These are phyloP conservation scores for Barnettozyma salicaria DNA, from an alignment of 805 yeast species.

Conservation along the genomic window DNA sequence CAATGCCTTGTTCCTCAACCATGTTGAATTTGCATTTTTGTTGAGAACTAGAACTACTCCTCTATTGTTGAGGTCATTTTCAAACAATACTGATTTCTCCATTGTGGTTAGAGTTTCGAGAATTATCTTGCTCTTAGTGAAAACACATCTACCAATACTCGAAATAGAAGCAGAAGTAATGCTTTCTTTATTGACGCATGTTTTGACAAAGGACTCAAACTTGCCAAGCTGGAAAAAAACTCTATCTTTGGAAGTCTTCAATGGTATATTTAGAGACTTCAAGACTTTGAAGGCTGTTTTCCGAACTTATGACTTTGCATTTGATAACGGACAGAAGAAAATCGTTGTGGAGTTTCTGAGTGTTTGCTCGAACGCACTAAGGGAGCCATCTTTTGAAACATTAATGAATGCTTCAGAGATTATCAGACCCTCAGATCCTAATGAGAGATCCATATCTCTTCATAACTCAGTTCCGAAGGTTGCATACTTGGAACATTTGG, in stretches of 20 bases:
- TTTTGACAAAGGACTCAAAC: constrained; percentile 50
- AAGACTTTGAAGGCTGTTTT: constrained; percentile 46
- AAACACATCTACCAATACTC: constrained; percentile 48
- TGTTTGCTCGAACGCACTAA: constrained; percentile 34
- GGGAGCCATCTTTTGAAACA: constrained; percentile 25
- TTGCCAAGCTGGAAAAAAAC: constrained; percentile 67
- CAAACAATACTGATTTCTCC: constrained; percentile 56
- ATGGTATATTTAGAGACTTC: constrained; percentile 52
- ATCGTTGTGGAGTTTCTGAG: constrained; percentile 52
- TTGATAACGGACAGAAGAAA: constrained; percentile 46
- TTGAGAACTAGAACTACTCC: constrained; percentile 71
- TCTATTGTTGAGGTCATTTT: constrained; percentile 58
- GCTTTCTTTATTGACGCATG: constrained; percentile 66
- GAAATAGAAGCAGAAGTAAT: constrained; percentile 80
- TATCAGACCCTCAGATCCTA: constrained; percentile 21
- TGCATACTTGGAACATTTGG: constrained; percentile 67
- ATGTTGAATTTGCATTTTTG: constrained; percentile 59
- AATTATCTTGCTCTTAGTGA: constrained; percentile 54
- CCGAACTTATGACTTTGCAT: constrained; percentile 62
- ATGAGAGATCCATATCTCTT: constrained; percentile 34
- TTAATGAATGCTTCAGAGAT: constrained; percentile 31
- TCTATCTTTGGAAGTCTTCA: constrained; percentile 67
- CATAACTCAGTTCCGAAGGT: constrained; percentile 43
- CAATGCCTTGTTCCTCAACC: constrained; percentile 44
- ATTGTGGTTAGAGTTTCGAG: constrained; percentile 71